Evolutionary conservation across 371 early-diverging fungal genomes (phyloP), one percentile per base, ranked within the genome.

Genomic region (Apophysomyces trapeziformis): DNA sequence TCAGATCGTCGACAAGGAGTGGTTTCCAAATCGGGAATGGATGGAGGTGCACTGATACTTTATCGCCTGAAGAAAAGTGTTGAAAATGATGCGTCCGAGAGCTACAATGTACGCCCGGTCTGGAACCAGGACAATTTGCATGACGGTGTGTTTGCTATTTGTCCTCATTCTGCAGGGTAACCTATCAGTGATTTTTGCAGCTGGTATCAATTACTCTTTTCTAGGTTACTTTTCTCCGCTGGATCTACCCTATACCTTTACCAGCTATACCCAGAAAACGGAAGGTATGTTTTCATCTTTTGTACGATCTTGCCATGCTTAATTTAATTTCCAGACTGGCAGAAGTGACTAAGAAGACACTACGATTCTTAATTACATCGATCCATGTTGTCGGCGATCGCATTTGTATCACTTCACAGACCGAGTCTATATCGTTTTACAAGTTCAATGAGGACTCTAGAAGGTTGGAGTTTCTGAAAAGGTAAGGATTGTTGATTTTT

Each of bases 91-190:
- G 37, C 18, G 0, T 37, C 61, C 13, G 43, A 38, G 39, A 41
- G 56, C 12, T 72, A 70, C 56, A 61, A 62, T 12, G 9, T 82
- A 14, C 71, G 71, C 7, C 65, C 64, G 1, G 74, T 78, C 36
- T 76, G 76, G 77, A 67, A 66, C 12, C 61, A 77, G 41, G 74
- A 77, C 12, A 63, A 68, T 16, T 45, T 75, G n/a, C 72, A 72
- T 2, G 79, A 75, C 13, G 79, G 77, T 13, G 76, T 82, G 2
- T 69, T 68, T 60, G 69, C 77, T 13, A 73, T 82, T 1, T 76
- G 82, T 68, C 77, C 77, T n/a, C 77, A 78, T 67, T 60, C 79
- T 21, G 69, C 68, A 36, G 75, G 76, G 82, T 81, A 81, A 69
- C 37, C 9, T 12, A 2, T 57, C 13, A 18, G 0, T 64, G 41